Conservation (phyloP, 345 rosid genomes). For the Eucalyptus decipiens region DNA sequence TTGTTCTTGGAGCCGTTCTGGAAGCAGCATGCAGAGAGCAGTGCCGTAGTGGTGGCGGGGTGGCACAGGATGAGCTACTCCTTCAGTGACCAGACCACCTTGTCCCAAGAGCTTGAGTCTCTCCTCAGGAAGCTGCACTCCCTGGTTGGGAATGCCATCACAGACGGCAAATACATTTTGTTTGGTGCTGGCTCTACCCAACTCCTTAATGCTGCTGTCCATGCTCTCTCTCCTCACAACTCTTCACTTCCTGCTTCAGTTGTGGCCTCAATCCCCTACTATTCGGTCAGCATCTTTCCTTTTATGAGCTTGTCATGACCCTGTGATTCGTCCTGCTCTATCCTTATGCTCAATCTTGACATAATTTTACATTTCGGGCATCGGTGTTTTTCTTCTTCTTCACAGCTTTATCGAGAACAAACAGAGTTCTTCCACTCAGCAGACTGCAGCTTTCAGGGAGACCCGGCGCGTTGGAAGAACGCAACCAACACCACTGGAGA, state of each 20-base stretch:
- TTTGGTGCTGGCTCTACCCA: constrained; percentile 66
- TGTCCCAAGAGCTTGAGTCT: constrained; percentile 26
- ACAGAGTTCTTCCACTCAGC: constrained; percentile 22
- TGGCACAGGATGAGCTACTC: constrained; percentile 54
- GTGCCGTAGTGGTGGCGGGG: constrained; percentile 40
- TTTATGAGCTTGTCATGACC: not conserved
- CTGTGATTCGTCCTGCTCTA: not conserved
- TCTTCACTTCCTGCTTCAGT: constrained; percentile 32
- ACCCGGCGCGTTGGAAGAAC: constrained; percentile 23
- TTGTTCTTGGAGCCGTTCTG: constrained; percentile 45
- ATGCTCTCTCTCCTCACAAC: constrained; percentile 29
- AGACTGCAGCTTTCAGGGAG: constrained; percentile 38
- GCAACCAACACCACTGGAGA: constrained; percentile 1
- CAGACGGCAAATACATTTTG: constrained; percentile 28
- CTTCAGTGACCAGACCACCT: not conserved
- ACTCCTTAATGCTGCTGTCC: constrained; percentile 52
- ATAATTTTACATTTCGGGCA: not conserved
- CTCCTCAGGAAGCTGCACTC: constrained; percentile 35
- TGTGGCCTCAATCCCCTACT: constrained; percentile 48
- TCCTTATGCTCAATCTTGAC: not conserved
- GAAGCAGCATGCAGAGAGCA: constrained; percentile 30
- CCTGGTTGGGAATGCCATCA: constrained; percentile 40
- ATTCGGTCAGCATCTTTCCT: constrained; percentile 16
- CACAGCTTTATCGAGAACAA: constrained; percentile 31
- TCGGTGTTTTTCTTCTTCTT: not conserved